Evolutionary conservation across 306 rosid species (phyloP).

Genomic region (Ammopiptanthus mongolicus): DNA sequence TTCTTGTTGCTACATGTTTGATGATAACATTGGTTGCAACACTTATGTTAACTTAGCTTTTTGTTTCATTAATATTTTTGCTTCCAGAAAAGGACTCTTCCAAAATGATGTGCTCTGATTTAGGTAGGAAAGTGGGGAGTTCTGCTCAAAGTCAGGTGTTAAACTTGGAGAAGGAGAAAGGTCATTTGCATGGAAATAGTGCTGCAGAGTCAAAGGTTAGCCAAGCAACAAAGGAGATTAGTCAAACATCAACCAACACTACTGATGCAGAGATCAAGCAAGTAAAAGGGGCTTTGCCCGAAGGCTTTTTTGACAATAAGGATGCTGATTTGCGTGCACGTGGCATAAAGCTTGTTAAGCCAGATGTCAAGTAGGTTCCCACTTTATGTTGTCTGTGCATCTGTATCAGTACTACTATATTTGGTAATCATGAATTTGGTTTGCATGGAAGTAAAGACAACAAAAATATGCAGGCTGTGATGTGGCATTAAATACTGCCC

Average conservation of each 20-base stretch:
- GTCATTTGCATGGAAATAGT: slow-evolving; percentile 21
- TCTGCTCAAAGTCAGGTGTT: slow-evolving; percentile 31
- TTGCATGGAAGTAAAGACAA: slow-evolving; percentile 17
- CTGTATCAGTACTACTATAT: not conserved
- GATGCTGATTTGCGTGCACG: slow-evolving; percentile 91
- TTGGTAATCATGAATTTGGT: not conserved
- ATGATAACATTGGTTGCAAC: not conserved
- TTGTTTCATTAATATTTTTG: slow-evolving; percentile 19
- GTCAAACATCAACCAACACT: slow-evolving; percentile 29
- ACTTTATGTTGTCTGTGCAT: slow-evolving; percentile 22
- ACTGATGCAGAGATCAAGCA: slow-evolving; percentile 54
- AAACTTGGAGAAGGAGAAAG: slow-evolving; percentile 24
- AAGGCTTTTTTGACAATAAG: slow-evolving; percentile 95
- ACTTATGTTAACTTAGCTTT: not conserved
- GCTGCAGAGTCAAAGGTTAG: slow-evolving; percentile 29
- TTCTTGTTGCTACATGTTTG: not conserved
- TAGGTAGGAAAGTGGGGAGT: slow-evolving; percentile 18
- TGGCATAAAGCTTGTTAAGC: slow-evolving; percentile 85
- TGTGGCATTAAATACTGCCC: not conserved
- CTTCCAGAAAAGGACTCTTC: slow-evolving; percentile 44
- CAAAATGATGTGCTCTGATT: slow-evolving; percentile 30
- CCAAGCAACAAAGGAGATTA: slow-evolving; percentile 30
- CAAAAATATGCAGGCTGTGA: not conserved
- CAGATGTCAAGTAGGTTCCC: slow-evolving; percentile 80
- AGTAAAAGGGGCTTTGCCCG: slow-evolving; percentile 76